These are phyloP conservation scores for Aspergillus latus DNA, from an alignment of 2,329 filamentous ascomycete genomes.

Conservation along the genomic window DNA sequence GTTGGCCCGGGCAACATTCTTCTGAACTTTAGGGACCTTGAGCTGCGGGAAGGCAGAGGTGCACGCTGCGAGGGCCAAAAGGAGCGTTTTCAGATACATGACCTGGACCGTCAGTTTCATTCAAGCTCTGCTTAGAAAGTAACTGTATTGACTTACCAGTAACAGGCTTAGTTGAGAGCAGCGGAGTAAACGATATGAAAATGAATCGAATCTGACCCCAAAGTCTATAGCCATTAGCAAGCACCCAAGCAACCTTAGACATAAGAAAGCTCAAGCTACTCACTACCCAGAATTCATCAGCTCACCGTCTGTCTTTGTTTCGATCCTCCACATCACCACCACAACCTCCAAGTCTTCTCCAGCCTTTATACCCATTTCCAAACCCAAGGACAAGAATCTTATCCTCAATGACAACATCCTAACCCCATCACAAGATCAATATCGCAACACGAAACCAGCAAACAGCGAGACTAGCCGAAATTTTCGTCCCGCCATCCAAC, in stretches of 20 bases:
- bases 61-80: conserved; percentile 21
- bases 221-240: neutral
- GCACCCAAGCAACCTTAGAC: neutral
- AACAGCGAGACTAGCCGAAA: neutral
- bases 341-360: neutral
- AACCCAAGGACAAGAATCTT: neutral
- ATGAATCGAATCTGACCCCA: neutral
- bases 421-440: neutral
- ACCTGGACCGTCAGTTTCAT: neutral
- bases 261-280: neutral
- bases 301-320: neutral
- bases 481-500: conserved; percentile 2
- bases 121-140: neutral
- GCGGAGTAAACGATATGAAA: neutral
- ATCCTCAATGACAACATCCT: neutral
- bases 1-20: neutral
- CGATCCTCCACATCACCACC: neutral
- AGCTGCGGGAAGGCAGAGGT: conserved; percentile 19
- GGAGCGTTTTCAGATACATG: conserved; percentile 21
- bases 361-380: neutral
- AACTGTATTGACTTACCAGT: neutral
- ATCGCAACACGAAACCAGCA: neutral
- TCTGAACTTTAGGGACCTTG: neutral
- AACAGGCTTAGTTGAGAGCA: neutral
- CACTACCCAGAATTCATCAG: neutral